Evolutionary conservation across 257 asterid genomes (phyloP).

Genomic region (Salvia rosmarinus): DNA sequence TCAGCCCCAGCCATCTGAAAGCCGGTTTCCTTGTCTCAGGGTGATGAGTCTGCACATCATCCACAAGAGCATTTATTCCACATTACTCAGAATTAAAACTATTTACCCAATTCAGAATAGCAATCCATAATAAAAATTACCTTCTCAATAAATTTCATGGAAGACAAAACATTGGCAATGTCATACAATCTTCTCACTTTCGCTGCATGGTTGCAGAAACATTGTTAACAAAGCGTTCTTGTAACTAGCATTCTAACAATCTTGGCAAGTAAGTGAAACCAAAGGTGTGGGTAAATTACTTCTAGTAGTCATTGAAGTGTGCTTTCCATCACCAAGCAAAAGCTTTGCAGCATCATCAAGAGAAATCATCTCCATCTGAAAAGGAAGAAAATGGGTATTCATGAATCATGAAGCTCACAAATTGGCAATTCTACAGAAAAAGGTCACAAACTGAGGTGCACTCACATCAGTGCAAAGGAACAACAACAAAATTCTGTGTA

Average conservation of each 20-base stretch:
- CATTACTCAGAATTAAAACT: background rate
- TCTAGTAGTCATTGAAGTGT: slow-evolving; percentile 85
- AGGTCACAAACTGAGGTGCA: background rate
- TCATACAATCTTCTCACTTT: slow-evolving; percentile 93
- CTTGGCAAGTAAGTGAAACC: background rate
- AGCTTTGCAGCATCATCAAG: slow-evolving; percentile 97
- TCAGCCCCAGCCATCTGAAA: slow-evolving; percentile 80
- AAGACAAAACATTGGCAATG: slow-evolving; percentile 91
- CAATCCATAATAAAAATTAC: slow-evolving; percentile 35
- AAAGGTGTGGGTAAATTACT: slow-evolving; percentile 50
- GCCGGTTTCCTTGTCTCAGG: slow-evolving; percentile 96
- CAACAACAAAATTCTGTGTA: slow-evolving; percentile 90
- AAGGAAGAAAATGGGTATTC: background rate
- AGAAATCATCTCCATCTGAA: slow-evolving; percentile 86
- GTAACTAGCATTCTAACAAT: slow-evolving; percentile 12
- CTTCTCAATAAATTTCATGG: slow-evolving; percentile 95
- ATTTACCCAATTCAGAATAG: background rate
- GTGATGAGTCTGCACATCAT: slow-evolving; percentile 72
- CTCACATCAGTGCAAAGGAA: slow-evolving; percentile 92
- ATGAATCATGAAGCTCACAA: slow-evolving; percentile 19
- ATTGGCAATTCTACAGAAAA: background rate
- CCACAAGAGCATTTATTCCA: slow-evolving; percentile 13
- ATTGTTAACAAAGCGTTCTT: slow-evolving; percentile 27
- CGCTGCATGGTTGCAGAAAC: slow-evolving; percentile 53
- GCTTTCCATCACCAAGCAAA: slow-evolving; percentile 82